phyloP scores from a whole-genome alignment of 2,329 filamentous ascomycete genomes.

The Penicillium digitatum region DNA sequence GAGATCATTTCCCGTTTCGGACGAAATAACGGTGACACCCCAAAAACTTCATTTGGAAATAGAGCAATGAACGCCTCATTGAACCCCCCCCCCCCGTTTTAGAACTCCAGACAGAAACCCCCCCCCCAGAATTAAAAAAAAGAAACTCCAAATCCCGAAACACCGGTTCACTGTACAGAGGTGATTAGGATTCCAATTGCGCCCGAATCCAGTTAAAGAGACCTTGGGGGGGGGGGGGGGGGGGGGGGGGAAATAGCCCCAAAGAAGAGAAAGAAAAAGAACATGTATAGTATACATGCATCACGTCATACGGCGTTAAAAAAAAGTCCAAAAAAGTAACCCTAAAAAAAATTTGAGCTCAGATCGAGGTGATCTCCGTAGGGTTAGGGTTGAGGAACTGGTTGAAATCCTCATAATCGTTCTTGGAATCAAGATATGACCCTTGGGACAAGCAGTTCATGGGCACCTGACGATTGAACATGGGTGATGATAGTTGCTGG shows the following conservation, averaged over 20 bases:
- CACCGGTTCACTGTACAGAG: conserved; percentile 20
- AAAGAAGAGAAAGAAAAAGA: conserved; percentile 12
- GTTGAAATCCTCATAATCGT: conserved; percentile 40
- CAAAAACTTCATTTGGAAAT: conserved; percentile 5
- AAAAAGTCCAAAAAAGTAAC: background rate
- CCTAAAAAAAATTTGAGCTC: conserved; percentile 1
- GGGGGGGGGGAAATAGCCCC: conserved; percentile 16
- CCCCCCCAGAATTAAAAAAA: too few relatives aligned
- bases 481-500: conserved; percentile 28
- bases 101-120: background rate
- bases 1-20: conserved; percentile 2
- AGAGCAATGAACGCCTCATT: conserved; percentile 7
- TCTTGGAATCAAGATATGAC: conserved; percentile 30
- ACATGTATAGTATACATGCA: conserved; percentile 35
- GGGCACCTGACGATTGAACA: conserved; percentile 36
- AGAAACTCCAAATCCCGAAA: conserved; percentile 16
- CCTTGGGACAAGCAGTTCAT: conserved; percentile 34
- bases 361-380: conserved; percentile 38
- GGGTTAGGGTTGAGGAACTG: conserved; percentile 40
- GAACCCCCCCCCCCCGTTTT: conserved; percentile 15
- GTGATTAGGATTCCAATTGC: conserved; percentile 17
- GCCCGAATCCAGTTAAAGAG: conserved; percentile 8
- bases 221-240: conserved; percentile 10
- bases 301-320: conserved; percentile 32
- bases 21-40: background rate